Evolutionary conservation across 768 basidiomycete species (phyloP).

Genomic region (Tephrocybe sp.): DNA sequence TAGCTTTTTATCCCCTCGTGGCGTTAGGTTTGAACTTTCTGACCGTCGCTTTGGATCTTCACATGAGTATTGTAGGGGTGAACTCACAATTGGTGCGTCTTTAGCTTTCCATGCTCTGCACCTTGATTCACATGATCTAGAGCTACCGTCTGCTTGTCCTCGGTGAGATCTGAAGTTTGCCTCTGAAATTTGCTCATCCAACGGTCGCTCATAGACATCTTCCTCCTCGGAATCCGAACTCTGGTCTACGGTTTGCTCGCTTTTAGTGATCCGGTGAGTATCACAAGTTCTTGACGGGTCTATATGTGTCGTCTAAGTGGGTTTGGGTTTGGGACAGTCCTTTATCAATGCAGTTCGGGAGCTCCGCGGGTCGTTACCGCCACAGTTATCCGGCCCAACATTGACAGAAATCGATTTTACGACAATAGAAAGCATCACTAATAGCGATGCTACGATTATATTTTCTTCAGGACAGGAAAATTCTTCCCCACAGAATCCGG

Average conservation of each 20-base stretch:
- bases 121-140: slow-evolving; percentile 2
- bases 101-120: neutral
- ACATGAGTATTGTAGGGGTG: slow-evolving; percentile 15
- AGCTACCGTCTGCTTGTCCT: slow-evolving; percentile 18
- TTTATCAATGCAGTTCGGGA: neutral
- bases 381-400: neutral
- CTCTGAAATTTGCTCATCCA: neutral
- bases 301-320: neutral
- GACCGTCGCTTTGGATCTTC: slow-evolving; percentile 21
- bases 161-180: slow-evolving; percentile 4
- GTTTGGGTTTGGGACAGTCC: too few species aligned
- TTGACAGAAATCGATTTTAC: too few species aligned
- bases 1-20: slow-evolving; percentile 23
- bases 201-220: slow-evolving; percentile 10
- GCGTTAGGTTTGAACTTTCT: slow-evolving; percentile 21
- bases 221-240: slow-evolving; percentile 18
- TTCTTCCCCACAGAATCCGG: neutral
- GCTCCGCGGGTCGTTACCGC: neutral
- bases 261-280: slow-evolving; percentile 16
- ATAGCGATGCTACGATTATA: neutral
- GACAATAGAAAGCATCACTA: neutral
- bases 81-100: slow-evolving; percentile 15
- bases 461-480: neutral
- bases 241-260: slow-evolving; percentile 19
- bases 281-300: neutral